Evolutionary conservation across 768 basidiomycete genomes (phyloP).

Genomic region (Termitomyces heimii): DNA sequence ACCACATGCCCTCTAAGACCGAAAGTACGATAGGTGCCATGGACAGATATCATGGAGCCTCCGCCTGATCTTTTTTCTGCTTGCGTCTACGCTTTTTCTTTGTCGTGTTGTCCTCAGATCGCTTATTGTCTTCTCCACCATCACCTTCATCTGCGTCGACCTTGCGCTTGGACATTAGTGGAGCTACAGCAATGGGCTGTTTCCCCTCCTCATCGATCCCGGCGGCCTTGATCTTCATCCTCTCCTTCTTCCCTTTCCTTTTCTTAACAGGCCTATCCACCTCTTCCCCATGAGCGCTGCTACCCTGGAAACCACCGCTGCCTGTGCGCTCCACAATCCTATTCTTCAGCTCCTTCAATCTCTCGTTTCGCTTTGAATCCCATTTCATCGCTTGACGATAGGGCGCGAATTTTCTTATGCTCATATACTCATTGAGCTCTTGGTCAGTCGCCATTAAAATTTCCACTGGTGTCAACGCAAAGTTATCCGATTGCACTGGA

Average conservation of each 20-base stretch:
- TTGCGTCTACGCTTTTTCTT: constrained; percentile 28
- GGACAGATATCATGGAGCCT: background rate
- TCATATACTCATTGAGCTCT: constrained; percentile 89
- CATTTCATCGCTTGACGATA: constrained; percentile 65
- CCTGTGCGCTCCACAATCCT: constrained; percentile 44
- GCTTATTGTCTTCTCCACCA: constrained; percentile 40
- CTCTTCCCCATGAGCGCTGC: constrained; percentile 9
- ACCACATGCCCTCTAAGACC: constrained; percentile 7
- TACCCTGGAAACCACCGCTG: constrained; percentile 15
- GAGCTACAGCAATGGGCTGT: background rate
- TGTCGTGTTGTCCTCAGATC: constrained; percentile 8
- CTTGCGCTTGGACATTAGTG: constrained; percentile 10
- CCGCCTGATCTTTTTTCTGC: constrained; percentile 13
- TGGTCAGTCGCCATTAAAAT: constrained; percentile 88
- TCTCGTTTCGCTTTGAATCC: constrained; percentile 58
- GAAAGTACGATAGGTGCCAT: background rate
- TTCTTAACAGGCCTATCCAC: constrained; percentile 41
- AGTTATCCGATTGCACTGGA: constrained; percentile 55
- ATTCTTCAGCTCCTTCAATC: constrained; percentile 67
- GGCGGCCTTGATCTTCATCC: constrained; percentile 41
- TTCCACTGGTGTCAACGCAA: constrained; percentile 74
- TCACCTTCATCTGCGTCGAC: constrained; percentile 26
- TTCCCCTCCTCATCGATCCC: constrained; percentile 16
- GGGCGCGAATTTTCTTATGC: constrained; percentile 87
- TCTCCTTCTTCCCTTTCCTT: constrained; percentile 67